Percentiles rank a stretch among this genome's conserved stretches.
Evolutionary conservation across 2,329 filamentous ascomycete genomes (phyloP).

Genomic region (Fusarium bulbicola): DNA sequence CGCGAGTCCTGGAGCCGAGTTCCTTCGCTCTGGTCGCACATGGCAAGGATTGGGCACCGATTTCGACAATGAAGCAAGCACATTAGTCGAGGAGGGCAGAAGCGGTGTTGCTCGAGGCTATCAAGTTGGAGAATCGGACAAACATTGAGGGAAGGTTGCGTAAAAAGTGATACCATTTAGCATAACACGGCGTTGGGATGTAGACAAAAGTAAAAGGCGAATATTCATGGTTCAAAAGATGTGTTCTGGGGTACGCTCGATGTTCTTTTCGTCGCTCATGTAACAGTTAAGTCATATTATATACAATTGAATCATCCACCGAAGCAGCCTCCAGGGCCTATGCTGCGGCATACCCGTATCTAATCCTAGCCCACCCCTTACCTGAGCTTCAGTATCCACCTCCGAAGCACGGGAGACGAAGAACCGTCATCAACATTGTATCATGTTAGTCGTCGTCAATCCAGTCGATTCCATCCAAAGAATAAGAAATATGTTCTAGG

Average conservation of each 20-base stretch:
- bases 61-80: slow-evolving; percentile 70
- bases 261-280: slow-evolving; percentile 14
- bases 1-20: slow-evolving; percentile 92
- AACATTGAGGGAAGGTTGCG: slow-evolving; percentile 38
- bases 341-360: slow-evolving; percentile 10
- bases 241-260: background rate
- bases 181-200: slow-evolving; percentile 23
- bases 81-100: slow-evolving; percentile 83
- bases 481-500: slow-evolving; percentile 14
- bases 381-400: background rate
- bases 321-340: slow-evolving; percentile 29
- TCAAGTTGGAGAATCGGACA: slow-evolving; percentile 68
- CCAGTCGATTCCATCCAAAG: slow-evolving; percentile 11
- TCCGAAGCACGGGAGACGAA: slow-evolving; percentile 7
- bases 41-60: slow-evolving; percentile 95
- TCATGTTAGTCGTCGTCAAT: slow-evolving; percentile 25
- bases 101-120: slow-evolving; percentile 92
- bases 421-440: slow-evolving; percentile 24
- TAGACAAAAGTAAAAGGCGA: slow-evolving; percentile 11
- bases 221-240: background rate
- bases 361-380: background rate
- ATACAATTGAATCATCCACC: slow-evolving; percentile 19
- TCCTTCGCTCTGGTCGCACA: slow-evolving; percentile 79
- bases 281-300: slow-evolving; percentile 16
- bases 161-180: slow-evolving; percentile 23